Evolutionary conservation across 225 moss, liverwort and hornwort genomes (phyloP).

Genomic region (Physcomitrellopsis africana): DNA sequence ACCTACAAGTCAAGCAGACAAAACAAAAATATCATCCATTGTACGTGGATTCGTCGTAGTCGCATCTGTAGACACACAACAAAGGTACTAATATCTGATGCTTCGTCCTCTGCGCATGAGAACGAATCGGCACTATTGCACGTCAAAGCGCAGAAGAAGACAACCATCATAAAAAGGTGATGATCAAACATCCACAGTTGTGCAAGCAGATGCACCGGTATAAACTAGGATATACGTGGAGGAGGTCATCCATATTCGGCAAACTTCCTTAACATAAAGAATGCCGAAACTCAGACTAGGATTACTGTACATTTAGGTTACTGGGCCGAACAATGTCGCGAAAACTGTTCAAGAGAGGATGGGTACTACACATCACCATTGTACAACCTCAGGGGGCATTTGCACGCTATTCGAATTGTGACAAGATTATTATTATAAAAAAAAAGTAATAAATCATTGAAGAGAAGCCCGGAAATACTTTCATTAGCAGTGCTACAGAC

Average conservation of each 20-base stretch:
- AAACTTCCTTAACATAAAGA: background rate
- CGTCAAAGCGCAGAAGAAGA: background rate
- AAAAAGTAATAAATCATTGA: background rate
- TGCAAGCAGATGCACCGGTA: background rate
- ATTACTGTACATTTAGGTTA: background rate
- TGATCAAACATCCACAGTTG: background rate
- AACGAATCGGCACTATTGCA: background rate
- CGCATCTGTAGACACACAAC: background rate
- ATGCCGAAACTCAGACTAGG: background rate
- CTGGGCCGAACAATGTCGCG: background rate
- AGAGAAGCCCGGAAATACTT: too few species aligned
- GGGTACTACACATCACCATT: background rate
- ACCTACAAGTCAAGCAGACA: slow-evolving; percentile 48
- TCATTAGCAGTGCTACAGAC: too few species aligned
- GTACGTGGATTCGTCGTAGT: background rate
- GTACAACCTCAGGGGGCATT: background rate
- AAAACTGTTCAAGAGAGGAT: background rate
- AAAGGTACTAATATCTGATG: background rate
- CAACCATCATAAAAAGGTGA: background rate
- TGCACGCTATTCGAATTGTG: too few species aligned
- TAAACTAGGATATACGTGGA: background rate
- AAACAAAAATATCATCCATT: background rate
- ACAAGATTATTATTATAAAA: background rate
- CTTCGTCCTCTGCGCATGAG: background rate
- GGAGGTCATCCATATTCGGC: background rate